A percentile compares a stretch with the other conserved stretches of the same genome.
Evolutionary conservation across 2,329 filamentous ascomycete species (phyloP).

Genomic region (Claviceps quebecensis): DNA sequence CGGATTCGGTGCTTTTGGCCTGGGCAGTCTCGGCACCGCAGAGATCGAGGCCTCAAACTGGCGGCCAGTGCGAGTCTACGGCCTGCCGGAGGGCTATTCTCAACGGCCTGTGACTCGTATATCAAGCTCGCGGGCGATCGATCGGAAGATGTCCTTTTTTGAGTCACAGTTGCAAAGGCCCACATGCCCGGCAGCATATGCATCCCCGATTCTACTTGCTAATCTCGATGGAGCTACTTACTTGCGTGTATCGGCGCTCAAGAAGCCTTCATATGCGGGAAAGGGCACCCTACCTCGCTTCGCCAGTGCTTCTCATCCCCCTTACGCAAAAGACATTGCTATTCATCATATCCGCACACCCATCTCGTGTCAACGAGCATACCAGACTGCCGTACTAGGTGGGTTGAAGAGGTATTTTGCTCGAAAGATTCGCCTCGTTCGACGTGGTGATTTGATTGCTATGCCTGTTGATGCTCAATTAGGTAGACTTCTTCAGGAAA

Average conservation of each 20-base stretch:
- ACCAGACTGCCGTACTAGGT: slow-evolving; percentile 76
- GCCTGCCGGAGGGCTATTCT: slow-evolving; percentile 64
- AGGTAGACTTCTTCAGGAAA: slow-evolving; percentile 67
- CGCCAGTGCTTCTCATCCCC: slow-evolving; percentile 40
- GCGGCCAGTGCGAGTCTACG: slow-evolving; percentile 80
- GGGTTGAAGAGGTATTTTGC: slow-evolving; percentile 85
- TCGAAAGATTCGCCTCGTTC: slow-evolving; percentile 65
- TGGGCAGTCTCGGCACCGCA: slow-evolving; percentile 42
- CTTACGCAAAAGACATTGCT: slow-evolving; percentile 61
- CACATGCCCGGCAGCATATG: slow-evolving; percentile 49
- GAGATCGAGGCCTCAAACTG: slow-evolving; percentile 52
- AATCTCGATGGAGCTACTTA: slow-evolving; percentile 72
- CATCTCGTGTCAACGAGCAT: slow-evolving; percentile 67
- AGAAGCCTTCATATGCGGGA: slow-evolving; percentile 33
- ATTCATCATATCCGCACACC: slow-evolving; percentile 82
- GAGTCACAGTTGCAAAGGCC: slow-evolving; percentile 53
- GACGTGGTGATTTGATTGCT: slow-evolving; percentile 75
- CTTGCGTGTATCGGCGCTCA: slow-evolving; percentile 61
- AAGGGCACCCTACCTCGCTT: slow-evolving; percentile 43
- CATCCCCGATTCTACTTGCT: slow-evolving; percentile 74
- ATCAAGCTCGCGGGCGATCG: slow-evolving; percentile 36
- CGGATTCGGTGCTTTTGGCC: slow-evolving; percentile 51
- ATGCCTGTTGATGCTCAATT: slow-evolving; percentile 79
- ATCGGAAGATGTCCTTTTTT: slow-evolving; percentile 46
- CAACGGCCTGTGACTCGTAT: slow-evolving; percentile 47